These are phyloP conservation scores for Boechera stricta DNA, from an alignment of 345 rosid genomes.

Conservation along the genomic window DNA sequence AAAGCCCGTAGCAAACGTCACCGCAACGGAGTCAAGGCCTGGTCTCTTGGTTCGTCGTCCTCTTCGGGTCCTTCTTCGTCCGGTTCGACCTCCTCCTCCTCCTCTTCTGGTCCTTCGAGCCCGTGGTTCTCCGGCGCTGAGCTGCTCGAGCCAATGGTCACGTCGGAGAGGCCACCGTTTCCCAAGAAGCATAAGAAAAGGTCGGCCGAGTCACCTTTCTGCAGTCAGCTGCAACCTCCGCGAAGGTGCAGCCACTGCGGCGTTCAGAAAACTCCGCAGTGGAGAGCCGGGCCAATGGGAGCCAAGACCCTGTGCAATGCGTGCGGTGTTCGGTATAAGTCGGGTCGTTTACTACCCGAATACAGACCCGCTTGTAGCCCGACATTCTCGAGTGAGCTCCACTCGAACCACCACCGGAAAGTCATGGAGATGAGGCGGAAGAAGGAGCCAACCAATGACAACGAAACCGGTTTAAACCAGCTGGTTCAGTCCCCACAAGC, in stretches of 20 bases:
- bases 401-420: slow-evolving; percentile 55
- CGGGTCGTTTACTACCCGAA: slow-evolving; percentile 53
- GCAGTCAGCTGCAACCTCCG: slow-evolving; percentile 34
- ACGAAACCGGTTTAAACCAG: slow-evolving; percentile 35
- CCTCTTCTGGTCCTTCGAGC: slow-evolving; percentile 41
- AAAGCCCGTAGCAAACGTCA: slow-evolving; percentile 86
- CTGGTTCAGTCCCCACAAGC: slow-evolving; percentile 41
- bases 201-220: slow-evolving; percentile 28
- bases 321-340: slow-evolving; percentile 56
- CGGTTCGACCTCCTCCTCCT: slow-evolving; percentile 41
- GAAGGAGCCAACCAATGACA: slow-evolving; percentile 41
- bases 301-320: slow-evolving; percentile 58
- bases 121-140: slow-evolving; percentile 41
- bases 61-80: slow-evolving; percentile 45
- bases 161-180: slow-evolving; percentile 42
- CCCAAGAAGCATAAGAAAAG: slow-evolving; percentile 59
- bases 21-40: slow-evolving; percentile 58
- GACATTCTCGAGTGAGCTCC: slow-evolving; percentile 47
- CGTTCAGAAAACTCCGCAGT: slow-evolving; percentile 49
- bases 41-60: slow-evolving; percentile 71
- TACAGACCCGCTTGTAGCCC: slow-evolving; percentile 62
- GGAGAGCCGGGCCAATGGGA: slow-evolving; percentile 55
- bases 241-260: slow-evolving; percentile 52
- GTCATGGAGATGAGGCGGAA: slow-evolving; percentile 45
- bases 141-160: slow-evolving; percentile 33